Conservation (phyloP, 2,329 filamentous ascomycete species). For the Catunica adiposa region DNA sequence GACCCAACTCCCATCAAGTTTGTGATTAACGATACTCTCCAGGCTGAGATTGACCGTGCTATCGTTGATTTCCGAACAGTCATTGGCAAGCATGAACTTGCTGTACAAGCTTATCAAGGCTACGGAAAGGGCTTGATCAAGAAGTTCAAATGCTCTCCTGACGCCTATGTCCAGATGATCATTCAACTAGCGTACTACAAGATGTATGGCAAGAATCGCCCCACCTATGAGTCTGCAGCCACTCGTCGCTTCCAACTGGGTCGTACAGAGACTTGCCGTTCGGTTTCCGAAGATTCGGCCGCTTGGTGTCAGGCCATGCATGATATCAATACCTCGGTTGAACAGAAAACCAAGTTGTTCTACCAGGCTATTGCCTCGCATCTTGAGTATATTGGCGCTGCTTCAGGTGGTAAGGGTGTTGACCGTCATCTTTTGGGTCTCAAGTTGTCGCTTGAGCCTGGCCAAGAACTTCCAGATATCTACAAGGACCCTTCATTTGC, state of each 20-base stretch:
- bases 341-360: slow-evolving; percentile 58
- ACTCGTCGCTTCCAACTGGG: slow-evolving; percentile 92
- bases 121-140: slow-evolving; percentile 98
- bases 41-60: slow-evolving; percentile 64
- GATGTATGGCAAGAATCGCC: slow-evolving; percentile 96
- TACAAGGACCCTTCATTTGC: slow-evolving; percentile 73
- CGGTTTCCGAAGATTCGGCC: slow-evolving; percentile 77
- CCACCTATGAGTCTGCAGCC: slow-evolving; percentile 92
- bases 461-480: slow-evolving; percentile 65
- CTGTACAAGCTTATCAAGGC: slow-evolving; percentile 88
- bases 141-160: slow-evolving; percentile 96
- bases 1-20: slow-evolving; percentile 68
- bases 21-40: slow-evolving; percentile 54
- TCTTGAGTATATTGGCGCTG: slow-evolving; percentile 77
- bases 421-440: slow-evolving; percentile 95
- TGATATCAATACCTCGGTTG: slow-evolving; percentile 45
- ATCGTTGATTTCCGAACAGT: slow-evolving; percentile 62
- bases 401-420: slow-evolving; percentile 81
- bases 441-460: slow-evolving; percentile 71
- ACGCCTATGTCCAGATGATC: slow-evolving; percentile 95
- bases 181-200: slow-evolving; percentile 98
- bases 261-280: slow-evolving; percentile 87
- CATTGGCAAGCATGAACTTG: slow-evolving; percentile 76
- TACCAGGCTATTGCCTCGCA: slow-evolving; percentile 67
- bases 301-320: slow-evolving; percentile 80